Conservation (phyloP, 169 alveolate species). For the Plasmodium adleri region DNA sequence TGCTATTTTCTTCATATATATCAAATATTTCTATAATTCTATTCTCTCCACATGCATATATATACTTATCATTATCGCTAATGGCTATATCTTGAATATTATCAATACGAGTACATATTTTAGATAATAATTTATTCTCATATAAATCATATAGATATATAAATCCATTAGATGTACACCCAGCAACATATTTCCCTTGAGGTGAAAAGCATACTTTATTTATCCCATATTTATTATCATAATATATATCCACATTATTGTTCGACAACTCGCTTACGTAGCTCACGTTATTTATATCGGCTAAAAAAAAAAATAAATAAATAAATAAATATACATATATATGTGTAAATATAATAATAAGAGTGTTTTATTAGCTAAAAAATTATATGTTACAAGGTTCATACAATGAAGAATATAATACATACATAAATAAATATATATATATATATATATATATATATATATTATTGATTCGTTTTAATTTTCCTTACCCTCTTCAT, state of each 20-base stretch:
- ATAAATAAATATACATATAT: no score
- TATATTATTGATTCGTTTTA: not conserved
- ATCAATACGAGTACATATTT: slow-evolving; percentile 57
- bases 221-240: slow-evolving; percentile 59
- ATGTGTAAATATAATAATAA: no score
- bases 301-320: not conserved
- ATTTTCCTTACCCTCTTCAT: slow-evolving; percentile 34
- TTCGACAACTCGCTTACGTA: slow-evolving; percentile 12
- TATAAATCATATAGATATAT: slow-evolving; percentile 71
- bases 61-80: slow-evolving; percentile 72
- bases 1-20: slow-evolving; percentile 28
- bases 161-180: slow-evolving; percentile 70
- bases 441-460: slow-evolving; percentile 3
- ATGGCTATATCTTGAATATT: slow-evolving; percentile 57
- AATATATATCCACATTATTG: slow-evolving; percentile 14
- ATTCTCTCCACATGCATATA: slow-evolving; percentile 77
- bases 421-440: not conserved
- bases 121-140: slow-evolving; percentile 56
- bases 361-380: not conserved
- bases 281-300: slow-evolving; percentile 34
- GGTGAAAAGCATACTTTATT: slow-evolving; percentile 74
- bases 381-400: not conserved
- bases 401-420: not conserved
- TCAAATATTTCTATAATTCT: slow-evolving; percentile 64
- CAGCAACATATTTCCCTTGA: slow-evolving; percentile 76